Evolutionary conservation across 148 eudicot genomes (phyloP).

Genomic region (Salicornia ramosissima): DNA sequence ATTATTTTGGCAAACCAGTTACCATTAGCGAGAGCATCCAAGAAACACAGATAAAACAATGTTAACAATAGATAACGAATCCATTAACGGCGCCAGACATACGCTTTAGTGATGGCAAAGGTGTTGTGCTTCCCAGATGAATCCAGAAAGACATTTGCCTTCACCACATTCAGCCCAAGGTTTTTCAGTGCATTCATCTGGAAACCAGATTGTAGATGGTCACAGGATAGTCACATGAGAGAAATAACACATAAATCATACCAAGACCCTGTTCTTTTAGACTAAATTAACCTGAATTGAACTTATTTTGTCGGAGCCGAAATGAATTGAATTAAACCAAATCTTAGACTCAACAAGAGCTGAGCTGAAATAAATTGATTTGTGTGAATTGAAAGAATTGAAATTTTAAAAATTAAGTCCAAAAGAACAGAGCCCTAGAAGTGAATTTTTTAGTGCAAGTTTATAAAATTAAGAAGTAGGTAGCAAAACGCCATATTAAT

Average conservation of each 20-base stretch:
- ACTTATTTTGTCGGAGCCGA: too few relatives aligned
- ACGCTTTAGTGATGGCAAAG: conserved; percentile 92
- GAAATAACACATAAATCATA: too few relatives aligned
- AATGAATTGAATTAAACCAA: too few relatives aligned
- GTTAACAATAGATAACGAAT: conserved; percentile 3
- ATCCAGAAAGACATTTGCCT: conserved; percentile 92
- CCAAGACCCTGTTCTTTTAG: too few relatives aligned
- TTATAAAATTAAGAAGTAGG: too few relatives aligned
- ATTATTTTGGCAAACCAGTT: background rate
- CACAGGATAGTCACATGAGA: conserved; percentile 23
- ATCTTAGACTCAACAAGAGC: too few relatives aligned
- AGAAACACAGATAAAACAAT: background rate
- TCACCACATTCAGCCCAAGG: conserved; percentile 91
- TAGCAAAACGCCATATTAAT: background rate
- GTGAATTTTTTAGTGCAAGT: too few relatives aligned
- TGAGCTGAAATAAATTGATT: too few relatives aligned
- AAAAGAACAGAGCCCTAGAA: background rate
- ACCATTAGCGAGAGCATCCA: background rate
- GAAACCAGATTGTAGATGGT: conserved; percentile 33
- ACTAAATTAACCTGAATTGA: too few relatives aligned
- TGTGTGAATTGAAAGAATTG: too few relatives aligned
- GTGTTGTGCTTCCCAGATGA: conserved; percentile 98
- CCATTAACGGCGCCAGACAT: conserved; percentile 38
- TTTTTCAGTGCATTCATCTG: conserved; percentile 93
- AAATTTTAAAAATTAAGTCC: conserved; percentile 4